Percentiles rank a stretch among this genome's conserved stretches.
Evolutionary conservation across 148 eudicot species (phyloP).

Genomic region (Silene latifolia): DNA sequence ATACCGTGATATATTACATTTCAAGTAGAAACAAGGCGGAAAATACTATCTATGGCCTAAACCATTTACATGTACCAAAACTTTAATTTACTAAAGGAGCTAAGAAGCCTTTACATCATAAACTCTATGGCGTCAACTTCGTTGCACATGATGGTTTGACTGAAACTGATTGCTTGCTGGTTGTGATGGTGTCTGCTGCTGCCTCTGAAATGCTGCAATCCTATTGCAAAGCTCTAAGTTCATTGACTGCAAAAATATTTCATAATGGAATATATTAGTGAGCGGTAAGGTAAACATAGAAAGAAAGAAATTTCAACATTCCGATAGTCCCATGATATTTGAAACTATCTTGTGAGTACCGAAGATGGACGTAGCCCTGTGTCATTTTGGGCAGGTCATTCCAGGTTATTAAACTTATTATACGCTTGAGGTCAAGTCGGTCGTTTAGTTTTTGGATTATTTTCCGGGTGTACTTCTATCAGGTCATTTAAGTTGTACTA

Average conservation of each 20-base stretch:
- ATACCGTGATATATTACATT: slow-evolving; percentile 11
- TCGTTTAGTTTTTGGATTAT: no score
- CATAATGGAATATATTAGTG: not conserved
- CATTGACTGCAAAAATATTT: slow-evolving; percentile 50
- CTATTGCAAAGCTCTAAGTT: slow-evolving; percentile 70
- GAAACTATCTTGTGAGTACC: not conserved
- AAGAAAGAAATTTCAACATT: not conserved
- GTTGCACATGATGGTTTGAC: slow-evolving; percentile 34
- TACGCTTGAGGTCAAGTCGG: no score
- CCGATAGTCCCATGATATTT: not conserved
- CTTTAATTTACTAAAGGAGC: not conserved
- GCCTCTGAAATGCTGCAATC: slow-evolving; percentile 61
- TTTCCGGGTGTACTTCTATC: no score
- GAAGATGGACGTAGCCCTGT: not conserved
- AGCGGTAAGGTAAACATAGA: not conserved
- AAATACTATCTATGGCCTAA: slow-evolving; percentile 16
- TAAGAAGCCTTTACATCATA: slow-evolving; percentile 14
- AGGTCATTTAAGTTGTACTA: no score
- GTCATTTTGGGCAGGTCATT: not conserved
- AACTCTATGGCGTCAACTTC: slow-evolving; percentile 25
- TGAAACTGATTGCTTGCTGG: slow-evolving; percentile 32
- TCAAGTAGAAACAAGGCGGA: not conserved
- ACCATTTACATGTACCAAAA: slow-evolving; percentile 33
- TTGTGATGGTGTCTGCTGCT: slow-evolving; percentile 41
- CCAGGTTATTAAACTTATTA: not conserved